Evolutionary conservation across 768 basidiomycete species (phyloP), one percentile per base, ranked within the genome.

Genomic region (Leccinum uliginosum): DNA sequence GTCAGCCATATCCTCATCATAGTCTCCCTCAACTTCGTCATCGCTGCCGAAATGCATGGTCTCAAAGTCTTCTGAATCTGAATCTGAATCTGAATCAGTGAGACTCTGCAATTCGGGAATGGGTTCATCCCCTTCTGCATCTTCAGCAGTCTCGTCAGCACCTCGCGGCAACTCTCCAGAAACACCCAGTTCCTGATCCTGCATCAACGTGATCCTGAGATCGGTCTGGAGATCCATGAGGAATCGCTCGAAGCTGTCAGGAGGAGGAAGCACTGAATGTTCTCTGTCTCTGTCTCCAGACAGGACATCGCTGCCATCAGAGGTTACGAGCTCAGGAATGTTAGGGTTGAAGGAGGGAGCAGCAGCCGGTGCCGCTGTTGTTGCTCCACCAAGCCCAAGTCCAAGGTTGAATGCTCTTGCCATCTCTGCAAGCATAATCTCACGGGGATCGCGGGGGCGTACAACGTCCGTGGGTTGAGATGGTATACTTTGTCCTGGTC

Each of bases 201-300:
- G 80, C 24, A 79, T 80, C 58, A 93, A 69, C 9, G 86, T 85
- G 6, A 75, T 71, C 54, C 91, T 74, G 54, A 93, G 72, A 68
- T 92, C 91, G 17, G 78, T 73, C 70, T 92, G 91, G 53, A 92
- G 65, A 70, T 92, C 89, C 46, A 89, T 73, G 61, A 93, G 73
- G 75, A 93, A 93, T 27, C 87, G 79, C 65, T 92, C 90, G 63
- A 93, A 93, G 64, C 84, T 86, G 57, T 85, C 86, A 63, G 87
- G 87, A 0, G 76, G 71, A 8, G 81, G 78, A 12, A 70, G 59
- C 0, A 67, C 51, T 5, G 62, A n/a, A 27, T 58, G 54, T 55
- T 61, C 62, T 34, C 49, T 50, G 2, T 66, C 58, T 51, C 58
- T 53, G 11, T 56, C 67, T 24, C 56, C 53, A 26, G 55, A 24